Conservation (phyloP, 192 early-diverging fungal genomes). For the Gamsiella multidivaricata region DNA sequence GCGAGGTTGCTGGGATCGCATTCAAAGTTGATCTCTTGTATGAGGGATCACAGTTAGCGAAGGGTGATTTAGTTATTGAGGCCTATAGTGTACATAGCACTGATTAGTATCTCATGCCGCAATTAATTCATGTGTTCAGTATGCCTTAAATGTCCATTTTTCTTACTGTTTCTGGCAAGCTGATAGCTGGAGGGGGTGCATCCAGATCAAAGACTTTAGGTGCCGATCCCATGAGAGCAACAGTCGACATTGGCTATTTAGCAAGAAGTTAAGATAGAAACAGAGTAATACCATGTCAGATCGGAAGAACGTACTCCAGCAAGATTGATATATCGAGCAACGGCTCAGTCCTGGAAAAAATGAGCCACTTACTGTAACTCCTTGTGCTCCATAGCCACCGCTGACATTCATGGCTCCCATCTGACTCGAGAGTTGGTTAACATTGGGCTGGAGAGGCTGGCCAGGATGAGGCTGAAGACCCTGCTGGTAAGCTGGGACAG, state of each 20-base stretch:
- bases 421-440: slow-evolving; percentile 18
- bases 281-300: background rate
- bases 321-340: background rate
- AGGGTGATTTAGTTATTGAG: slow-evolving; percentile 64
- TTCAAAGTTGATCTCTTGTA: slow-evolving; percentile 94
- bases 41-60: slow-evolving; percentile 75
- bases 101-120: too few species aligned
- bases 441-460: slow-evolving; percentile 20
- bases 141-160: too few species aligned
- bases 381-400: slow-evolving; percentile 14
- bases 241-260: slow-evolving; percentile 36
- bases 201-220: slow-evolving; percentile 61
- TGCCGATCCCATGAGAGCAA: slow-evolving; percentile 62
- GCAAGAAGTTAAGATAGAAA: background rate
- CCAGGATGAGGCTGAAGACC: slow-evolving; percentile 16
- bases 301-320: background rate
- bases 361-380: slow-evolving; percentile 4
- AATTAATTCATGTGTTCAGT: too few species aligned
- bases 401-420: slow-evolving; percentile 44
- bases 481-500: slow-evolving; percentile 36
- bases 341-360: too few species aligned
- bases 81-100: slow-evolving; percentile 28
- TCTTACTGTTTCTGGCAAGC: slow-evolving; percentile 61
- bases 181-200: slow-evolving; percentile 58
- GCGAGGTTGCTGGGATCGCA: slow-evolving; percentile 84